A percentile compares a stretch with the other conserved stretches of the same genome.
phyloP scores from a whole-genome alignment of 2,329 filamentous ascomycete genomes.

The Fusarium liriodendri region DNA sequence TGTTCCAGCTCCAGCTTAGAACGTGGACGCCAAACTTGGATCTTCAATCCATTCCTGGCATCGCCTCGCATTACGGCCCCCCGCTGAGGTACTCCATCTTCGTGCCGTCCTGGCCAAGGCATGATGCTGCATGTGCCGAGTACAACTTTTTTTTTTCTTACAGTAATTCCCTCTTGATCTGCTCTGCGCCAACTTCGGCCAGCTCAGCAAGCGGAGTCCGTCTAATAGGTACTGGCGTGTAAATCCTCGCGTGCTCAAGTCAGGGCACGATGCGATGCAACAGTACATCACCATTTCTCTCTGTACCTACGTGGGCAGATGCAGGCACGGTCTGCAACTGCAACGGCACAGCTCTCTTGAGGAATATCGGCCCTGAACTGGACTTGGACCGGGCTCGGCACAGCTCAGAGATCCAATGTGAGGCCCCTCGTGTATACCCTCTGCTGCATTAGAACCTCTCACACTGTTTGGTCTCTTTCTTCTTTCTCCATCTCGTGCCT shows the following conservation, averaged over 20 bases:
- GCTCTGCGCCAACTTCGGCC: constrained; percentile 35
- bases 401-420: not conserved
- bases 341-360: constrained; percentile 7
- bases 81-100: constrained; percentile 18
- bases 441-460: not conserved
- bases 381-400: not conserved
- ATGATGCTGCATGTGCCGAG: constrained; percentile 14
- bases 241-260: not conserved
- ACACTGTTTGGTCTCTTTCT: constrained; percentile 22
- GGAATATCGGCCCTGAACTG: constrained; percentile 5
- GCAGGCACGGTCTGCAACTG: constrained; percentile 27
- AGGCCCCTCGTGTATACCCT: not conserved
- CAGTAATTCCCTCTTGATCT: not conserved
- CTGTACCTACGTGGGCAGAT: constrained; percentile 14
- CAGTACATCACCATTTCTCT: constrained; percentile 2
- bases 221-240: constrained; percentile 4
- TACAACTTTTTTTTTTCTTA: not conserved
- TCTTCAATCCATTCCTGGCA: constrained; percentile 36
- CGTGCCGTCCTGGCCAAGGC: constrained; percentile 6
- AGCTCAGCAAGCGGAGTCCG: constrained; percentile 40
- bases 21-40: constrained; percentile 24
- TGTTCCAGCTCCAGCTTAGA: constrained; percentile 5
- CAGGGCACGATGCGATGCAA: constrained; percentile 21
- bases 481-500: not conserved
- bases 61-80: constrained; percentile 20